A percentile compares a stretch with the other conserved stretches of the same genome.
Evolutionary conservation across 495 filamentous ascomycete species (phyloP).

Genomic region (Annulohypoxylon stygium): DNA sequence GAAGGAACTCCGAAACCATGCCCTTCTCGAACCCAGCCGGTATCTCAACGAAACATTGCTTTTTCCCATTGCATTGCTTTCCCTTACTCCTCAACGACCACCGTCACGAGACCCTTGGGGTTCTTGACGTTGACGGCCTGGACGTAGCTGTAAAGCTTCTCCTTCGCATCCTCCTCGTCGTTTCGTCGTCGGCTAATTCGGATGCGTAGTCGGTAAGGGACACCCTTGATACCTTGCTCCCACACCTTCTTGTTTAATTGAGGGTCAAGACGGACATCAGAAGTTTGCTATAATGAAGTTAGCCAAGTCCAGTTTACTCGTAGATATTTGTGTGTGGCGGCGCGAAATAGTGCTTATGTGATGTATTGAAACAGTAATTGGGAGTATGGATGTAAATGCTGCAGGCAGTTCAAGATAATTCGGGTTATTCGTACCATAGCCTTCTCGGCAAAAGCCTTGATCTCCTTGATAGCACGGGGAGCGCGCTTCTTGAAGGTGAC

Average conservation of each 20-base stretch:
- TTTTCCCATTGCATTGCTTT: slow-evolving; percentile 46
- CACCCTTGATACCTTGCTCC: slow-evolving; percentile 98
- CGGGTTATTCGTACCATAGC: slow-evolving; percentile 84
- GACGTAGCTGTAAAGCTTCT: slow-evolving; percentile 98
- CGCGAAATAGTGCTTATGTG: background rate
- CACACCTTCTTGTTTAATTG: slow-evolving; percentile 99
- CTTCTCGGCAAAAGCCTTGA: slow-evolving; percentile 88
- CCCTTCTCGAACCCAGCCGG: slow-evolving; percentile 59
- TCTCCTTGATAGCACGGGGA: slow-evolving; percentile 98
- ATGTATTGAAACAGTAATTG: background rate
- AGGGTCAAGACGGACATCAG: slow-evolving; percentile 97
- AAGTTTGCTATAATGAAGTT: slow-evolving; percentile 78
- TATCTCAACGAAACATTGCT: slow-evolving; percentile 54
- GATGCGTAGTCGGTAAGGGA: slow-evolving; percentile 94
- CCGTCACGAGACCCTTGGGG: slow-evolving; percentile 94
- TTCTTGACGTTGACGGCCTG: slow-evolving; percentile 99
- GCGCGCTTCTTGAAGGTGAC: slow-evolving; percentile 99
- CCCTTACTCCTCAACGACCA: slow-evolving; percentile 73
- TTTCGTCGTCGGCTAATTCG: slow-evolving; percentile 99
- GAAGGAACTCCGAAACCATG: slow-evolving; percentile 65
- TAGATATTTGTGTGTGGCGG: background rate
- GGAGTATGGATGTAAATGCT: background rate
- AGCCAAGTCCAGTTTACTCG: slow-evolving; percentile 13
- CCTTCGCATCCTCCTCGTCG: slow-evolving; percentile 98
- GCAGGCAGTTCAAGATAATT: slow-evolving; percentile 5